Conservation (phyloP, 2,329 filamentous ascomycete species). For the Fusarium palustre region DNA sequence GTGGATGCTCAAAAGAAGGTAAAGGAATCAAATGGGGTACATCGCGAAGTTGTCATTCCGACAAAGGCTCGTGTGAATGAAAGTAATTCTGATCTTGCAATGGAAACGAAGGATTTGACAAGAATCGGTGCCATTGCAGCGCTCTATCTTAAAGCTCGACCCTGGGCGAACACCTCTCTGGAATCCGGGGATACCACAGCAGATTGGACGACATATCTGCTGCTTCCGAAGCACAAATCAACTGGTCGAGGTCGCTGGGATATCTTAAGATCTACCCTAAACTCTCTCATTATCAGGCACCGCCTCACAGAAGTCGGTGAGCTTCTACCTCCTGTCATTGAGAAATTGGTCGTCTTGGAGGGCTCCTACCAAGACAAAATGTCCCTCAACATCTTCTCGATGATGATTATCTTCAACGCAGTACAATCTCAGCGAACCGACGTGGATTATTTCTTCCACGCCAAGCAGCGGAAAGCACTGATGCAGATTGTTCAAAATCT, state of each 20-base stretch:
- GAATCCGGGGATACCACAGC: conserved; percentile 68
- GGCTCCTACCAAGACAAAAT: conserved; percentile 88
- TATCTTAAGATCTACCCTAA: conserved; percentile 76
- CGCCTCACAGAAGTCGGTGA: conserved; percentile 75
- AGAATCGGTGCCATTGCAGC: conserved; percentile 73
- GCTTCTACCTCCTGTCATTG: conserved; percentile 77
- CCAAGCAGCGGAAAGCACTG: conserved; percentile 74
- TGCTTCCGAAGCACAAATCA: conserved; percentile 64
- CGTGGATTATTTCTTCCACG: conserved; percentile 89
- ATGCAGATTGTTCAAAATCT: conserved; percentile 80
- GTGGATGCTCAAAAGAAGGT: conserved; percentile 54
- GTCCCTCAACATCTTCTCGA: conserved; percentile 84
- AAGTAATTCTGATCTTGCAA: conserved; percentile 55
- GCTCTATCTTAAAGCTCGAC: conserved; percentile 79
- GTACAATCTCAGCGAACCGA: conserved; percentile 88
- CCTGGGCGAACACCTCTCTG: conserved; percentile 75
- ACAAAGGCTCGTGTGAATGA: neutral
- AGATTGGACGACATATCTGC: conserved; percentile 80
- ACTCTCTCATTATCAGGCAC: conserved; percentile 85
- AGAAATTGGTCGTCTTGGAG: conserved; percentile 78
- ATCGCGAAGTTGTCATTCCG: neutral
- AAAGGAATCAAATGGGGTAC: neutral
- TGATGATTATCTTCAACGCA: conserved; percentile 86
- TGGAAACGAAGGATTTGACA: conserved; percentile 73
- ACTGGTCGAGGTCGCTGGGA: conserved; percentile 68